phyloP scores from a whole-genome alignment of 192 early-diverging fungal species.

The Coemansia sp. region DNA sequence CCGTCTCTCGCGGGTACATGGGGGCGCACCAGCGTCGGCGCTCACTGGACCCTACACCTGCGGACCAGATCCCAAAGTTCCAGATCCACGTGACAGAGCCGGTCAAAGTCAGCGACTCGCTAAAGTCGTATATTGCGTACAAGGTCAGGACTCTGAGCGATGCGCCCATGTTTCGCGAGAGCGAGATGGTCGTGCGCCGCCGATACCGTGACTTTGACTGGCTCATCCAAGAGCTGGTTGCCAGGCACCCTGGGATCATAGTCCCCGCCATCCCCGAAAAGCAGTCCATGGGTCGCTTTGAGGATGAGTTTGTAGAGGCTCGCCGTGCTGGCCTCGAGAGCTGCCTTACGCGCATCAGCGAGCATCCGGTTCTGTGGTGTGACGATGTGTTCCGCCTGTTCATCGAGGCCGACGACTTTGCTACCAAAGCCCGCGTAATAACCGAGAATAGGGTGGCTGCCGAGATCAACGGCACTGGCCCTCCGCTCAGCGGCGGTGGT shows the following conservation, averaged over 20 bases:
- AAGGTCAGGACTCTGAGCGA: slow-evolving; percentile 82
- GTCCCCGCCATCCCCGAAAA: slow-evolving; percentile 94
- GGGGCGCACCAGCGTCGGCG: slow-evolving; percentile 39
- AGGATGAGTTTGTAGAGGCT: slow-evolving; percentile 93
- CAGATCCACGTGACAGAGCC: slow-evolving; percentile 79
- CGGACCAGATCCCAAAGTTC: slow-evolving; percentile 56
- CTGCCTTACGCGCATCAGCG: slow-evolving; percentile 74
- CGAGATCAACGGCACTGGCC: slow-evolving; percentile 42
- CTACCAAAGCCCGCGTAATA: slow-evolving; percentile 55
- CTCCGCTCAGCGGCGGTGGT: slow-evolving; percentile 15
- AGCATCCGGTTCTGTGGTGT: slow-evolving; percentile 78
- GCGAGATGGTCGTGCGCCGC: slow-evolving; percentile 79
- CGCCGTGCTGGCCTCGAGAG: slow-evolving; percentile 79
- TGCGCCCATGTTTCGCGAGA: slow-evolving; percentile 69
- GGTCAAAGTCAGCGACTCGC: slow-evolving; percentile 85
- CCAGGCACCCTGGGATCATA: slow-evolving; percentile 81
- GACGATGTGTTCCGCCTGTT: slow-evolving; percentile 84
- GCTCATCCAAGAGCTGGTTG: slow-evolving; percentile 80
- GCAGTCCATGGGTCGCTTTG: slow-evolving; percentile 86
- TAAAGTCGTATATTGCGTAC: slow-evolving; percentile 83
- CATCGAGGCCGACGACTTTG: slow-evolving; percentile 83
- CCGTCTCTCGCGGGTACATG: slow-evolving; percentile 24
- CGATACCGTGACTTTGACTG: slow-evolving; percentile 93
- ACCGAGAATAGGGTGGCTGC: slow-evolving; percentile 36
- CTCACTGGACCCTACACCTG: slow-evolving; percentile 43